phyloP scores from a whole-genome alignment of 148 eudicot species.

The Heliosperma pusillum region DNA sequence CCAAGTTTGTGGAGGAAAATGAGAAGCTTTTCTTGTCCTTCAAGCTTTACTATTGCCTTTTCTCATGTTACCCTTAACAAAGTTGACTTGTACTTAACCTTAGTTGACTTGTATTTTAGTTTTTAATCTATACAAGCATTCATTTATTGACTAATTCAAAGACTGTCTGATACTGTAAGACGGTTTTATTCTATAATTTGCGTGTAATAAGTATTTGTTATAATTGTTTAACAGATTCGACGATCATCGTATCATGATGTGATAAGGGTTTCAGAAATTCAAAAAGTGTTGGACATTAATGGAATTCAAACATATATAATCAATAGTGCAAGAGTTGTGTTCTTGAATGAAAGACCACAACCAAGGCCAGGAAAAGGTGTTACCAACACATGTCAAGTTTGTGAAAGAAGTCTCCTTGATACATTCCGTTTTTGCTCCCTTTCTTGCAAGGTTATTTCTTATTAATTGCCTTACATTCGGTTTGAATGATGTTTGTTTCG shows the following conservation, averaged over 20 bases:
- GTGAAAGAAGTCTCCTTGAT: constrained; percentile 89
- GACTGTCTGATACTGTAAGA: no score
- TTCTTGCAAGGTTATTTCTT: constrained; percentile 67
- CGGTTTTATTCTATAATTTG: no score
- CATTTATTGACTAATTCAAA: no score
- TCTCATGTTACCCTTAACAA: constrained; percentile 14
- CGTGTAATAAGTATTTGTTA: neutral
- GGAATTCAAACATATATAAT: constrained; percentile 84
- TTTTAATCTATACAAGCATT: no score
- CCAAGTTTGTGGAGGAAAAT: neutral
- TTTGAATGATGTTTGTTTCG: neutral
- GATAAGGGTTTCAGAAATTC: constrained; percentile 78
- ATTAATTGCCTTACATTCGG: neutral
- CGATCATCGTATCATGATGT: constrained; percentile 96
- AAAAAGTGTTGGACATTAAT: constrained; percentile 66
- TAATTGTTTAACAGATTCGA: constrained; percentile 51
- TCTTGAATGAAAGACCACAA: constrained; percentile 84
- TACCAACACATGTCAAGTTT: constrained; percentile 75
- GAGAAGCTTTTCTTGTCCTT: constrained; percentile 2
- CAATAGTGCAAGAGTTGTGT: constrained; percentile 88
- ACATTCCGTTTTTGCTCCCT: constrained; percentile 90
- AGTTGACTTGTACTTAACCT: constrained; percentile 27
- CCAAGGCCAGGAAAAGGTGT: constrained; percentile 96
- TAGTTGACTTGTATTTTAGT: neutral
- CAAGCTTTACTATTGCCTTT: constrained; percentile 21